Evolutionary conservation across 352 stramenopile genomes (phyloP).

Genomic region (Phytophthora pseudosyringae): DNA sequence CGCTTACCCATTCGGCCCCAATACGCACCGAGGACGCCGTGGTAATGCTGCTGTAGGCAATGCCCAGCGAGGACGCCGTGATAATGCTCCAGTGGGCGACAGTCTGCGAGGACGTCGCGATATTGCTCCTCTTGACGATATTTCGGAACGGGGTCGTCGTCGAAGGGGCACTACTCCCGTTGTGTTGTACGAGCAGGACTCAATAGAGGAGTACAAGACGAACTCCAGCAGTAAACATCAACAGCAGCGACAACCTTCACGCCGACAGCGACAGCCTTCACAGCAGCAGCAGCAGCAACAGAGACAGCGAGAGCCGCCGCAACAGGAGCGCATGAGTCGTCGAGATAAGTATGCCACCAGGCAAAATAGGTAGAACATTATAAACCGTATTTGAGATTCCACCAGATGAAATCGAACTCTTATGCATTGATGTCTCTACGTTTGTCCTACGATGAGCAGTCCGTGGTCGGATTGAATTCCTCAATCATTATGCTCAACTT

Average conservation of each 20-base stretch:
- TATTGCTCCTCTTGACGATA: constrained; percentile 27
- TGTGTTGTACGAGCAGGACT: constrained; percentile 40
- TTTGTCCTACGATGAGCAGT: too few species aligned
- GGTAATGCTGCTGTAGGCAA: constrained; percentile 1
- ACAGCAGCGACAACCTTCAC: constrained; percentile 4
- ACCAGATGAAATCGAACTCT: background rate
- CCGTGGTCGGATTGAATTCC: too few species aligned
- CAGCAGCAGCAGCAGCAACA: constrained; percentile 12
- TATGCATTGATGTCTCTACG: too few species aligned
- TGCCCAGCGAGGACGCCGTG: background rate
- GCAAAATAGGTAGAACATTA: constrained; percentile 25
- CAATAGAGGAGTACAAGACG: constrained; percentile 32
- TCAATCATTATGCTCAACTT: too few species aligned
- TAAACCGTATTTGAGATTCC: constrained; percentile 5
- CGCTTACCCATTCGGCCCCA: constrained; percentile 26
- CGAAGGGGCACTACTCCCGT: constrained; percentile 37
- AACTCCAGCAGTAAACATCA: constrained; percentile 27
- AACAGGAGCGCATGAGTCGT: constrained; percentile 19
- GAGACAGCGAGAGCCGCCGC: constrained; percentile 7
- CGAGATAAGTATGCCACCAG: constrained; percentile 30
- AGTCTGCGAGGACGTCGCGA: constrained; percentile 14
- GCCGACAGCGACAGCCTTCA: constrained; percentile 6
- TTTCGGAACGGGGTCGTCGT: constrained; percentile 29
- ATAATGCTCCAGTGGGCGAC: background rate
- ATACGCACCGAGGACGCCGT: constrained; percentile 21